phyloP scores from a whole-genome alignment of 2,329 filamentous ascomycete genomes.

The Apiospora hydei region DNA sequence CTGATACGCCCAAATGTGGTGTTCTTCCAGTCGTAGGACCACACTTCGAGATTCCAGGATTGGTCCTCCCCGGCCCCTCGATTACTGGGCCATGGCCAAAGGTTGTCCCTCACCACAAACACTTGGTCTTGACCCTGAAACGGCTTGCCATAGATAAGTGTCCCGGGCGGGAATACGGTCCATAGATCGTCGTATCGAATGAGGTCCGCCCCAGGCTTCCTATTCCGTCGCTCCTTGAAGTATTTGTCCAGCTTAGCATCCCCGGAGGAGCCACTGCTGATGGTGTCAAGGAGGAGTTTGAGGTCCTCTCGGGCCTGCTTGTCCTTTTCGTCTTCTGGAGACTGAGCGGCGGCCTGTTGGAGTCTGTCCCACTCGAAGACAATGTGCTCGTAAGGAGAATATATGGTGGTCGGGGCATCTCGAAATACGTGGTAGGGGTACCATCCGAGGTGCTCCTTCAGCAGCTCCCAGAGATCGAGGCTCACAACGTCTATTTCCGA shows the following conservation, averaged over 20 bases:
- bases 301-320: too few species aligned
- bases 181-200: slow-evolving; percentile 27
- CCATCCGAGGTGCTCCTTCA: slow-evolving; percentile 11
- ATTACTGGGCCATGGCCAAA: not conserved
- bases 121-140: slow-evolving; percentile 28
- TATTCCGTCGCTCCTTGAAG: slow-evolving; percentile 20
- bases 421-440: slow-evolving; percentile 22
- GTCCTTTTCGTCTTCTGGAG: not conserved
- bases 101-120: slow-evolving; percentile 25
- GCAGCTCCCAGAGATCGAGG: not conserved
- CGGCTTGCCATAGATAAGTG: slow-evolving; percentile 24
- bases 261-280: not conserved
- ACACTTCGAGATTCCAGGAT: slow-evolving; percentile 7
- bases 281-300: too few species aligned
- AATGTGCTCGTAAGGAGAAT: slow-evolving; percentile 6
- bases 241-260: slow-evolving; percentile 27
- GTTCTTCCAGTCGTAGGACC: slow-evolving; percentile 23
- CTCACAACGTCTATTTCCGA: slow-evolving; percentile 21
- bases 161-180: slow-evolving; percentile 28
- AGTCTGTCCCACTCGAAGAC: slow-evolving; percentile 1
- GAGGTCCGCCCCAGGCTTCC: not conserved
- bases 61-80: not conserved
- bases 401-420: not conserved
- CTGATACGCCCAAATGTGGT: not conserved
- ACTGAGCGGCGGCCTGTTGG: not conserved